These are phyloP conservation scores for Pyricularia pennisetigena DNA, from an alignment of 2,329 filamentous ascomycete species.

Conservation along the genomic window DNA sequence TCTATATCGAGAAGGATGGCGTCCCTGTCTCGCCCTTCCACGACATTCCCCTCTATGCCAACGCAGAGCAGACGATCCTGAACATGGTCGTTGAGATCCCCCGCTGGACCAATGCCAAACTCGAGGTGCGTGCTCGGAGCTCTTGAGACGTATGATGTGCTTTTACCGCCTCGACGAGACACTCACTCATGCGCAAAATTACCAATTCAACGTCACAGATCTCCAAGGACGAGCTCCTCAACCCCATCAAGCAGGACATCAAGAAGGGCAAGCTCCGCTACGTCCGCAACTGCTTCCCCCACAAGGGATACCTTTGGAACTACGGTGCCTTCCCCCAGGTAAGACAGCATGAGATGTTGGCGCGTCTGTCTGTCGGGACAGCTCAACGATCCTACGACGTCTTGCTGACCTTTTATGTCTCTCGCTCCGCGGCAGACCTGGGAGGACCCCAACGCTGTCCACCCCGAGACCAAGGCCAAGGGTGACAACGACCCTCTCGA, in stretches of 20 bases:
- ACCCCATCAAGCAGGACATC: slow-evolving; percentile 98
- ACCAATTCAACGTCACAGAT: slow-evolving; percentile 49
- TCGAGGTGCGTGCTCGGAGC: slow-evolving; percentile 63
- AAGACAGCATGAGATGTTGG: slow-evolving; percentile 21
- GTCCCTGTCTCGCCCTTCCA: slow-evolving; percentile 91
- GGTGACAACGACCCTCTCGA: slow-evolving; percentile 99
- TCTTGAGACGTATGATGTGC: slow-evolving; percentile 5
- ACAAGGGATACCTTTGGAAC: slow-evolving; percentile 99
- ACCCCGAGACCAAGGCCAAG: slow-evolving; percentile 99
- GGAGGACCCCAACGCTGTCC: slow-evolving; percentile 93
- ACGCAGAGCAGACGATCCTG: slow-evolving; percentile 86
- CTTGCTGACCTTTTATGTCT: slow-evolving; percentile 5
- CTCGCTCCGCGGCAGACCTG: slow-evolving; percentile 58
- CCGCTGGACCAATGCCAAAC: slow-evolving; percentile 99
- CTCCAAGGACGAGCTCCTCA: slow-evolving; percentile 96
- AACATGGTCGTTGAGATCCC: slow-evolving; percentile 99
- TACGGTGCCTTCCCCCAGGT: slow-evolving; percentile 99
- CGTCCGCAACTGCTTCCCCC: slow-evolving; percentile 99
- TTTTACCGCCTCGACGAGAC: not conserved
- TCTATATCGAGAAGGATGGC: slow-evolving; percentile 98
- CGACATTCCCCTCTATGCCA: slow-evolving; percentile 96
- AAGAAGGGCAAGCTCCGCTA: slow-evolving; percentile 99
- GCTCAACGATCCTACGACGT: not conserved
- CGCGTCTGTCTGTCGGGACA: slow-evolving; percentile 7
- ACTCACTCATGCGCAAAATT: not conserved